Percentiles rank a stretch among this genome's conserved stretches.
Conservation (phyloP, 2,329 filamentous ascomycete species). For the Chaetomium sp. region DNA sequence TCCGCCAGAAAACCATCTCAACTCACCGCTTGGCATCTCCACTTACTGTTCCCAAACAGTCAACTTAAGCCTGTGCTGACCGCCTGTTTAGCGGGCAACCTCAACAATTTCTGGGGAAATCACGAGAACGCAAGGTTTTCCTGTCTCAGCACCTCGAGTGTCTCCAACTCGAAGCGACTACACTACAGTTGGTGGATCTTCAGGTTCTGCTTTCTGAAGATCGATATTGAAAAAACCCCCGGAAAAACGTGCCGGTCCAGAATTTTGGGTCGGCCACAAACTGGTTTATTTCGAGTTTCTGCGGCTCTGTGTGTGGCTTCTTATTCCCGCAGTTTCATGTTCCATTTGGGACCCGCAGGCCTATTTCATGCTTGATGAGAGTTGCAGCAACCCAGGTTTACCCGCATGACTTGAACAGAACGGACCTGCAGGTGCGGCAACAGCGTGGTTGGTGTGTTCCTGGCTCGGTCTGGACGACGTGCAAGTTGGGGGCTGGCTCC, state of each 20-base stretch:
- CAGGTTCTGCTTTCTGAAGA: no score
- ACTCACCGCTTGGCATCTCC: constrained; percentile 7
- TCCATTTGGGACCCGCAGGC: neutral
- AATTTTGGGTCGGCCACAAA: no score
- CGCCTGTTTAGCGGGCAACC: constrained; percentile 6
- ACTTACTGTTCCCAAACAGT: neutral
- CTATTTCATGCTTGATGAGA: constrained; percentile 1
- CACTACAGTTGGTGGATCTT: no score
- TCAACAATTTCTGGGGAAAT: constrained; percentile 8
- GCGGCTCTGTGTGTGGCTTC: neutral
- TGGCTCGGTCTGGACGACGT: constrained; percentile 8
- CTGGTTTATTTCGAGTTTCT: neutral
- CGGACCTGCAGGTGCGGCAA: constrained; percentile 14
- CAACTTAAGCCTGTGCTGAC: constrained; percentile 5
- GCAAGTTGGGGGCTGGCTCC: constrained; percentile 16
- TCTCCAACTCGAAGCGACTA: no score
- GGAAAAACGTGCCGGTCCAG: no score
- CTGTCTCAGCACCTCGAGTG: no score
- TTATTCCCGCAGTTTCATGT: neutral
- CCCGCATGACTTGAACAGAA: constrained; percentile 6
- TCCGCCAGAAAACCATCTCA: neutral
- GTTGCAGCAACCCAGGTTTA: neutral
- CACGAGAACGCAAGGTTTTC: neutral
- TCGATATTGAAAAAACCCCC: no score
- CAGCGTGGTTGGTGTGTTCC: constrained; percentile 4